Evolutionary conservation across 2,329 filamentous ascomycete species (phyloP), one percentile per base, ranked within the genome.

Genomic region (Fusarium citri): DNA sequence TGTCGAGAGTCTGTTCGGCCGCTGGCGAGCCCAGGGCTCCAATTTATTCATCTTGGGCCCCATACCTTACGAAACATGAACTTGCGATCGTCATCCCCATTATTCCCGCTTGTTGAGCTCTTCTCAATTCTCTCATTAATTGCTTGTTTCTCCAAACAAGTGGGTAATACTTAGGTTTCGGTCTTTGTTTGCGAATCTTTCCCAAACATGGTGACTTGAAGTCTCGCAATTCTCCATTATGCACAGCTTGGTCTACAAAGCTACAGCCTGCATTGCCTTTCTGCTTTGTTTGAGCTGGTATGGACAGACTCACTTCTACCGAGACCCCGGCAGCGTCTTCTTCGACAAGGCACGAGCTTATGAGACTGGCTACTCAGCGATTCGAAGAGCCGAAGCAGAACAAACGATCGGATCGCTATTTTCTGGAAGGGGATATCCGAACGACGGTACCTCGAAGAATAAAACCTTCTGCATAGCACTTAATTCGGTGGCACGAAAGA

Each of bases 251-350:
- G 16, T 60, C 2, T 22, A 47, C 8, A 66, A 66, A 23, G 16
- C 40, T 0, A 31, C 31, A 4, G 18, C 23, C 26, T 66, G 64
- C 10, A 23, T 61, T 16, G 23, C 48, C 10, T 9, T 66, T 4
- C 15, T 66, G 9, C 25, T 66, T 8, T 66, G 40, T 9, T 25
- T 66, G 40, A 15, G 8, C 28, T 61, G 49, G 48, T 61, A 61
- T 20, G 62, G 61, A 1, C 55, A 50, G 15, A 28, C 56, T 18
- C 43, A 51, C 18, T 66, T 66, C 18, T 66, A 66, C 6, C 62
- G 64, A 23, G 64, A 66, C 8, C 62, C 64, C 3, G 64, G 64
- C 4, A 66, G 64, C 20, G 43, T 55, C n/a, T 66, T 66, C 30
- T 66, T 61, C 34, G 55, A 66, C 2, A 41, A 66, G 5, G 18